A percentile compares a stretch with the other conserved stretches of the same genome.
These are phyloP conservation scores for Backusella psychrophila DNA, from an alignment of 192 early-diverging fungal genomes.

Conservation along the genomic window DNA sequence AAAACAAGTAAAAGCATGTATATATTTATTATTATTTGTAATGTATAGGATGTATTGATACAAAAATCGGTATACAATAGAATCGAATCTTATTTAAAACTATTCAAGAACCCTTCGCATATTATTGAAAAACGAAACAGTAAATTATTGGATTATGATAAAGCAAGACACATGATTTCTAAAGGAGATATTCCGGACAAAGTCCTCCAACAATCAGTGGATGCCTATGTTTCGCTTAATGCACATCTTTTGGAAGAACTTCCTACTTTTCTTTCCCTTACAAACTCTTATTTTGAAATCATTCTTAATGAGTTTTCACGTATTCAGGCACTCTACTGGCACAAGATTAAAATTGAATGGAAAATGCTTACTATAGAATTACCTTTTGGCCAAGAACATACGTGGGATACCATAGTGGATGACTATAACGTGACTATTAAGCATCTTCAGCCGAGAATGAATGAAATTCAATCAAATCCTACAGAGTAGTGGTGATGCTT, in stretches of 20 bases:
- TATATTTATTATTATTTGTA: background rate
- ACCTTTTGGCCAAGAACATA: slow-evolving; percentile 10
- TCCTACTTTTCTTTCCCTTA: slow-evolving; percentile 58
- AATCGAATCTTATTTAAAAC: slow-evolving; percentile 47
- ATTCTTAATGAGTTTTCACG: slow-evolving; percentile 55
- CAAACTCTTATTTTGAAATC: slow-evolving; percentile 58
- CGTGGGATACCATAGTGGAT: background rate
- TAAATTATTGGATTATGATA: slow-evolving; percentile 73
- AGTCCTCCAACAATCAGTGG: slow-evolving; percentile 61
- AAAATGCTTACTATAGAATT: slow-evolving; percentile 3
- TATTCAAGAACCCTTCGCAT: slow-evolving; percentile 61
- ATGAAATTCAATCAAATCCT: background rate
- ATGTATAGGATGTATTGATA: slow-evolving; percentile 15
- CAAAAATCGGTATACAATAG: slow-evolving; percentile 35
- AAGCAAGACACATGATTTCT: slow-evolving; percentile 52
- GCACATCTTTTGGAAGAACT: slow-evolving; percentile 74
- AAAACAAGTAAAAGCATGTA: background rate
- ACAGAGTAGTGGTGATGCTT: background rate
- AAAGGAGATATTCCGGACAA: slow-evolving; percentile 67
- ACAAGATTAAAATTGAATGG: slow-evolving; percentile 43
- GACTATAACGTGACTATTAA: background rate
- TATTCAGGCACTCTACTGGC: slow-evolving; percentile 53
- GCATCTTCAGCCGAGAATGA: background rate
- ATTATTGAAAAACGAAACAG: slow-evolving; percentile 72
- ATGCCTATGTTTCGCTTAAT: slow-evolving; percentile 63